Conservation (phyloP, 2,329 filamentous ascomycete genomes). For the Basipetospora chlamydospora region DNA sequence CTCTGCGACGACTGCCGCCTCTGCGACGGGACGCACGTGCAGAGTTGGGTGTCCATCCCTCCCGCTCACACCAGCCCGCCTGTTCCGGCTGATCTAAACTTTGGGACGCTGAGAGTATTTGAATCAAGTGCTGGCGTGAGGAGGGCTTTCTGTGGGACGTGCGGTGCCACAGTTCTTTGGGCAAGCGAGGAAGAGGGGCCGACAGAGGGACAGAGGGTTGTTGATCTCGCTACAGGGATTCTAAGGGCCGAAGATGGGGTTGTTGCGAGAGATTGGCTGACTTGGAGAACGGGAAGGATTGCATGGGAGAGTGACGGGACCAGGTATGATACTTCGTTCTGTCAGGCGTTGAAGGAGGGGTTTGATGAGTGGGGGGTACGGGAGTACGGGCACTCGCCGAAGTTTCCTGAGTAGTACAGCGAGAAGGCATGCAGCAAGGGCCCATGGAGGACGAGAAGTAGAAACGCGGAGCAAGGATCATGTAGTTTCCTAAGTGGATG, state of each 20-base stretch:
- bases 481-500: no score
- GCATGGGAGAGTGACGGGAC: conserved; percentile 19
- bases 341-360: conserved; percentile 20
- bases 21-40: conserved; percentile 24
- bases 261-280: conserved; percentile 29
- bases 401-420: background rate
- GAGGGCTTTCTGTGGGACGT: conserved; percentile 29
- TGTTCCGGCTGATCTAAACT: conserved; percentile 19
- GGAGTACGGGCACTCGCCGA: conserved; percentile 16
- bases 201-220: conserved; percentile 17
- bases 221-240: conserved; percentile 28
- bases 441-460: no score
- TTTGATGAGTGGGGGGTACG: conserved; percentile 22
- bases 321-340: conserved; percentile 21
- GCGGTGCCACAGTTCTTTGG: conserved; percentile 29
- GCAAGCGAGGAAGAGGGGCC: conserved; percentile 14
- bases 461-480: no score
- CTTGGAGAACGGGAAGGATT: conserved; percentile 25
- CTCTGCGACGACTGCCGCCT: conserved; percentile 29
- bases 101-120: conserved; percentile 30
- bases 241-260: conserved; percentile 28
- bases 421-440: no score
- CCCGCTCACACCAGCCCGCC: conserved; percentile 20
- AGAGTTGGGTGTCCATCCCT: conserved; percentile 28
- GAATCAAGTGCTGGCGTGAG: conserved; percentile 21